These are phyloP conservation scores for Pythium phragmitis DNA, from an alignment of 352 stramenopile genomes.

Conservation along the genomic window DNA sequence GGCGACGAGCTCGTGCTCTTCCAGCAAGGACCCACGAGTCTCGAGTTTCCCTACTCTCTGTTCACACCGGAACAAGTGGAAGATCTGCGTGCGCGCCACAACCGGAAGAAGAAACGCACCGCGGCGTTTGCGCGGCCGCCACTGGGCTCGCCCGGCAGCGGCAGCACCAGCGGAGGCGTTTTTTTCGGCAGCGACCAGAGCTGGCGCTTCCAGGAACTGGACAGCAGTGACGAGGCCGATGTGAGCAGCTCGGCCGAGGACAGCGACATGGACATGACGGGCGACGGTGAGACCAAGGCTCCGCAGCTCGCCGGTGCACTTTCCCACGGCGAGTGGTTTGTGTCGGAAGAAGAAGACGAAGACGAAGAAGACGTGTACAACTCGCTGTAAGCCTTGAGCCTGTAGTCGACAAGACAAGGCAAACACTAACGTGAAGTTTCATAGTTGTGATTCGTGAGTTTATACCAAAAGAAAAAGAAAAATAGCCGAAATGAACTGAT, in stretches of 20 bases:
- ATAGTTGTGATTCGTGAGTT: slow-evolving; percentile 4
- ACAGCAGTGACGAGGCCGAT: slow-evolving; percentile 33
- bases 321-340: slow-evolving; percentile 31
- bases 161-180: neutral
- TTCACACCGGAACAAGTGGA: slow-evolving; percentile 33
- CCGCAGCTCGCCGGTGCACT: slow-evolving; percentile 26
- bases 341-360: slow-evolving; percentile 23
- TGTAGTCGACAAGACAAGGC: neutral
- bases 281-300: slow-evolving; percentile 2
- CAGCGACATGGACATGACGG: slow-evolving; percentile 30
- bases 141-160: neutral
- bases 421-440: neutral
- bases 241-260: slow-evolving; percentile 32
- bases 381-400: neutral
- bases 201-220: slow-evolving; percentile 32
- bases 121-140: neutral
- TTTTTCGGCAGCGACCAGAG: slow-evolving; percentile 10
- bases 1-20: slow-evolving; percentile 30
- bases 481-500: neutral
- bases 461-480: neutral
- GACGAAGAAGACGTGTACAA: slow-evolving; percentile 12
- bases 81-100: slow-evolving; percentile 28
- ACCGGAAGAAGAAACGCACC: slow-evolving; percentile 24
- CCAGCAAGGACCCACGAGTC: slow-evolving; percentile 23
- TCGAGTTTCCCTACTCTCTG: slow-evolving; percentile 32